Conservation (phyloP, 1,139 yeast genomes). For the Saccharomycopsis hybrid region DNA sequence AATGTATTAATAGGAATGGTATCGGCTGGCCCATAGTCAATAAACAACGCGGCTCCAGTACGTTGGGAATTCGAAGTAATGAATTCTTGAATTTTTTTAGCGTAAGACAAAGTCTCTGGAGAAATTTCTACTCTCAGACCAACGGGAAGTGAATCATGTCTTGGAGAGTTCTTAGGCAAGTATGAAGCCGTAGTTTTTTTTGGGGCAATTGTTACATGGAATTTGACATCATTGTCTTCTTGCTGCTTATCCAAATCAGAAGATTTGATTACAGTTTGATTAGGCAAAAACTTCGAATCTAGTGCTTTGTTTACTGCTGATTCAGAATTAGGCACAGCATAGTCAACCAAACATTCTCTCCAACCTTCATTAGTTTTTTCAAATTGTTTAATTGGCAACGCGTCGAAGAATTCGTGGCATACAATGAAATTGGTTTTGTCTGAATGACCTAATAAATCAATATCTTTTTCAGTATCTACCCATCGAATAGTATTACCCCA, state of each 20-base stretch:
- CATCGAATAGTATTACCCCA: constrained; percentile 56
- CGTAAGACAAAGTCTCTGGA: constrained; percentile 60
- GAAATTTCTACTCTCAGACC: constrained; percentile 67
- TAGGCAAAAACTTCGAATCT: constrained; percentile 24
- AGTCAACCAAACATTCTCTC: constrained; percentile 72
- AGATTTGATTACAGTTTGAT: constrained; percentile 24
- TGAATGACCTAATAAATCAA: constrained; percentile 32
- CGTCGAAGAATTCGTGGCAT: constrained; percentile 88
- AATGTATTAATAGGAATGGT: constrained; percentile 63
- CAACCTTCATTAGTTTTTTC: constrained; percentile 59
- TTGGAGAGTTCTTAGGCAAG: constrained; percentile 45
- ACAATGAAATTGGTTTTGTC: constrained; percentile 51
- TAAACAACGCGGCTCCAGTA: constrained; percentile 59
- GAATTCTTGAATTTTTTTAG: constrained; percentile 40
- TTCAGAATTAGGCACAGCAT: constrained; percentile 23
- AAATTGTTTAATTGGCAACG: constrained; percentile 72
- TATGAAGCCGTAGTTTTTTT: constrained; percentile 59
- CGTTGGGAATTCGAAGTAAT: constrained; percentile 29
- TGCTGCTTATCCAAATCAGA: constrained; percentile 12
- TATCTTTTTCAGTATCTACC: constrained; percentile 64
- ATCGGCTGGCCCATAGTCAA: constrained; percentile 70
- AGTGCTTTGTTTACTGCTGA: too few species aligned
- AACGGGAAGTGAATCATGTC: constrained; percentile 49
- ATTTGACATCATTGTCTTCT: constrained; percentile 30
- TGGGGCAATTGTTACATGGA: constrained; percentile 55